Evolutionary conservation across 2,329 filamentous ascomycete genomes (phyloP).

Genomic region (Chaetomiaceae sp.): DNA sequence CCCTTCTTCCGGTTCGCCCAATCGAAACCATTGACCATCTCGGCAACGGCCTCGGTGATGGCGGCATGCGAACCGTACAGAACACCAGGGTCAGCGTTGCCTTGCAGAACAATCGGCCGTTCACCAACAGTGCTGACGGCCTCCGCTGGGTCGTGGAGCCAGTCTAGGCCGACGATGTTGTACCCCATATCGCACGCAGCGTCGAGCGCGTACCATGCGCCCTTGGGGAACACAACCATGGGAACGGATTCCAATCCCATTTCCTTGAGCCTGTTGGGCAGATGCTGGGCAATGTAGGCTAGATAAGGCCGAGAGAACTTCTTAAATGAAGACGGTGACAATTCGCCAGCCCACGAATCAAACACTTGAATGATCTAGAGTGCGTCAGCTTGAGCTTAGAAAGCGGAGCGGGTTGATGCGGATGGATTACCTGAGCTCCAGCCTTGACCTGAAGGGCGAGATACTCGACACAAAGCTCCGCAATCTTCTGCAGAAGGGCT

Average conservation of each 20-base stretch:
- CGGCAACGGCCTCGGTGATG: slow-evolving; percentile 75
- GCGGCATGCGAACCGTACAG: slow-evolving; percentile 77
- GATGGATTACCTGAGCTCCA: slow-evolving; percentile 66
- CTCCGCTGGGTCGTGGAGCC: slow-evolving; percentile 82
- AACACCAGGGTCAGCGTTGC: slow-evolving; percentile 91
- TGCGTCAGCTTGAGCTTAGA: slow-evolving; percentile 9
- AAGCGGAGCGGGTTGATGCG: too few relatives aligned
- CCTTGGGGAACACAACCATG: slow-evolving; percentile 98
- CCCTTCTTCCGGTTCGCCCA: slow-evolving; percentile 71
- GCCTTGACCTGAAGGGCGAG: slow-evolving; percentile 87
- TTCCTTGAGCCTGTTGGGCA: slow-evolving; percentile 68
- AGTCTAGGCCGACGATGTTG: slow-evolving; percentile 90
- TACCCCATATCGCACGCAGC: slow-evolving; percentile 83
- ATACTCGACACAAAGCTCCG: slow-evolving; percentile 91
- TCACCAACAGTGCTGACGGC: slow-evolving; percentile 74
- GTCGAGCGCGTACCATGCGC: slow-evolving; percentile 91
- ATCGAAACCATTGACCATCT: slow-evolving; percentile 81
- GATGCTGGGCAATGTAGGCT: slow-evolving; percentile 70
- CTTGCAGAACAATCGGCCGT: slow-evolving; percentile 73
- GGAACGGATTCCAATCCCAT: slow-evolving; percentile 75
- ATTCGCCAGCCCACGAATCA: slow-evolving; percentile 94
- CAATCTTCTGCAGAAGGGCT: slow-evolving; percentile 79
- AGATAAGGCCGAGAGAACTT: slow-evolving; percentile 84
- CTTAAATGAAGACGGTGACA: slow-evolving; percentile 77
- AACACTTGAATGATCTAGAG: slow-evolving; percentile 83